Conservation (phyloP, 2,329 filamentous ascomycete species). For the Fusarium sp. region DNA sequence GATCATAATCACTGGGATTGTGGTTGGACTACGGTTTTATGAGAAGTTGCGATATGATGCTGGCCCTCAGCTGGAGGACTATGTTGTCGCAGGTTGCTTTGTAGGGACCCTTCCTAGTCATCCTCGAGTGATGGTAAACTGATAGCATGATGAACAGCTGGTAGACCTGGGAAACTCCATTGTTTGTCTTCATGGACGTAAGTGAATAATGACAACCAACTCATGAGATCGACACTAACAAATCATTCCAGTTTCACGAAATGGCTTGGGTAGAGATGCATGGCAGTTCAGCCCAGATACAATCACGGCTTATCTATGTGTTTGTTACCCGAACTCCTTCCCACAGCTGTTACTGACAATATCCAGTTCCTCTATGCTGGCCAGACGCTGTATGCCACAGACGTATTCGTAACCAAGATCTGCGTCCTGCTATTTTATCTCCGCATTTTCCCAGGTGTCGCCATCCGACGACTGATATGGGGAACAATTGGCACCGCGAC, state of each 20-base stretch:
- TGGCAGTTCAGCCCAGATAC: constrained; percentile 8
- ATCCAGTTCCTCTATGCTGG: constrained; percentile 5
- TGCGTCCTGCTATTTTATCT: constrained; percentile 31
- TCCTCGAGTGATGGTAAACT: background rate
- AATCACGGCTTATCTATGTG: constrained; percentile 7
- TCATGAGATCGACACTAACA: background rate
- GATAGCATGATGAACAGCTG: background rate
- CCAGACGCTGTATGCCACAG: constrained; percentile 24
- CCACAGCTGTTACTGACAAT: background rate
- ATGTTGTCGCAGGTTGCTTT: background rate
- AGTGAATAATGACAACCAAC: background rate
- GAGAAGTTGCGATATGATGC: background rate
- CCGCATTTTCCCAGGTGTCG: constrained; percentile 23
- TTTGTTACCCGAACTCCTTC: background rate
- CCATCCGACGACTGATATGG: constrained; percentile 17
- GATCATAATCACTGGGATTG: background rate
- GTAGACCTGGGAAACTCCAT: background rate
- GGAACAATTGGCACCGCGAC: background rate
- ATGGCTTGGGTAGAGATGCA: constrained; percentile 20
- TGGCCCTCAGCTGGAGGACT: background rate
- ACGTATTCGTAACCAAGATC: constrained; percentile 12
- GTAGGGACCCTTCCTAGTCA: background rate
- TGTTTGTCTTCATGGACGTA: constrained; percentile 5
- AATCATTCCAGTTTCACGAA: background rate
- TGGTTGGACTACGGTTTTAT: constrained; percentile 3